Evolutionary conservation across 2,329 filamentous ascomycete species (phyloP), one percentile per base, ranked within the genome.

Genomic region (Aspergillus pseudoglaucus): DNA sequence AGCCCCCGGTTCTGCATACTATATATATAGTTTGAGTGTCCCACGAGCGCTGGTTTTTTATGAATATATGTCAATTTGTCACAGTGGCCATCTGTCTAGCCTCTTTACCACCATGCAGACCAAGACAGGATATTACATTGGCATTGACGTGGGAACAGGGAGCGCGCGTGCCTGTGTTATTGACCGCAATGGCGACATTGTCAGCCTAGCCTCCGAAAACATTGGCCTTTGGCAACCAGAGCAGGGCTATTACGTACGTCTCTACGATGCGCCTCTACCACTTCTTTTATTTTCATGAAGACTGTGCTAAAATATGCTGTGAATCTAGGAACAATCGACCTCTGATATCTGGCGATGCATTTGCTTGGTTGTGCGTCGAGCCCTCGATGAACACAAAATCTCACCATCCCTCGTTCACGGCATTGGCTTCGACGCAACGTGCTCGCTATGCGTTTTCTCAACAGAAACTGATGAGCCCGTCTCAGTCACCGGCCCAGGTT

Each of bases 261-360:
- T 30, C 8, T 20, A 42, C 4, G 4, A 12, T 5, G 35, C 12
- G 2, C n/a, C 9, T 10, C 9, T 8, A 8, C 5, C 6, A n/a
- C 8, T n/a, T 12, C 6, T 23, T 23, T 41, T 22, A 5, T 6
- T 10, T 14, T n/a, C 41, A 25, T 20, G 14, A 15, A 37, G 18
- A 1, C 32, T 35, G 32, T 32, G 22, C 27, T 27, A 33, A 33
- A 39, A 10, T 2, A 5, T 15, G 17, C 15, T 6, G 14, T 12
- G 25, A n/a, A 22, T 45, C 6, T 52, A 84, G 88, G 90, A 96
- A 74, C 91, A 96, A 90, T 95, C 90, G 12, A 96, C 90, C 0
- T 87, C 84, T 42, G 88, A 96, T 68, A 96, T 96, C 64, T 96
- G 90, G 90, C 78, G 83, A 54, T 89, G 88, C 71, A 94, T 96